A percentile compares a stretch with the other conserved stretches of the same genome.
phyloP scores from a whole-genome alignment of 768 basidiomycete genomes.

The Amanita exitialis region DNA sequence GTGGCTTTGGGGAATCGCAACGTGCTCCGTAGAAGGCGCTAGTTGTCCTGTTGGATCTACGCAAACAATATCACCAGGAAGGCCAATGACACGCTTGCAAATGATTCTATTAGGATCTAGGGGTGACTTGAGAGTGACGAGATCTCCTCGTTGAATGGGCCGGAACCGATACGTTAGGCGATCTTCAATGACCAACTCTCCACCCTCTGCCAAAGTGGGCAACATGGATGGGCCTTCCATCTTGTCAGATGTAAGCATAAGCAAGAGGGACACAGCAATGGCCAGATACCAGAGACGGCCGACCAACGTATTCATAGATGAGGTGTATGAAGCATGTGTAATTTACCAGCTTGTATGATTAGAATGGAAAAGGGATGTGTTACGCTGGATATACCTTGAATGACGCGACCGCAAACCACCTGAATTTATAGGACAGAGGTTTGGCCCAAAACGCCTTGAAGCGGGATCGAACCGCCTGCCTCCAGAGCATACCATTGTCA shows the following conservation, averaged over 20 bases:
- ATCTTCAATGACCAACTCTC: conserved; percentile 59
- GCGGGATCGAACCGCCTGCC: not conserved
- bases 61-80: conserved; percentile 84
- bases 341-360: conserved; percentile 36
- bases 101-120: conserved; percentile 53
- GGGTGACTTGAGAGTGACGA: conserved; percentile 67
- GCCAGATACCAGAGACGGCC: conserved; percentile 37
- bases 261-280: not conserved
- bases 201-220: conserved; percentile 52
- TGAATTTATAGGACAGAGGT: not conserved
- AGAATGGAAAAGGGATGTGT: not conserved
- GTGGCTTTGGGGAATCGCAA: conserved; percentile 76
- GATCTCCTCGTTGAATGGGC: conserved; percentile 63
- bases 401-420: not conserved
- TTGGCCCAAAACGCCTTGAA: not conserved
- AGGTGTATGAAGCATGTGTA: conserved; percentile 49
- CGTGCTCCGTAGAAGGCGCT: conserved; percentile 60
- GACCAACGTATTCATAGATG: conserved; percentile 50
- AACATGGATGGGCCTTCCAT: conserved; percentile 74
- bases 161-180: conserved; percentile 42
- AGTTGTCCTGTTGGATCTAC: conserved; percentile 72
- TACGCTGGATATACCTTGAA: not conserved
- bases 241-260: conserved; percentile 23
- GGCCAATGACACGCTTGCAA: conserved; percentile 84
- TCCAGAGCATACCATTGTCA: not conserved